Percentiles rank a stretch among this genome's conserved stretches.
These are phyloP conservation scores for Medicago lupulina DNA, from an alignment of 306 rosid genomes.

Conservation along the genomic window DNA sequence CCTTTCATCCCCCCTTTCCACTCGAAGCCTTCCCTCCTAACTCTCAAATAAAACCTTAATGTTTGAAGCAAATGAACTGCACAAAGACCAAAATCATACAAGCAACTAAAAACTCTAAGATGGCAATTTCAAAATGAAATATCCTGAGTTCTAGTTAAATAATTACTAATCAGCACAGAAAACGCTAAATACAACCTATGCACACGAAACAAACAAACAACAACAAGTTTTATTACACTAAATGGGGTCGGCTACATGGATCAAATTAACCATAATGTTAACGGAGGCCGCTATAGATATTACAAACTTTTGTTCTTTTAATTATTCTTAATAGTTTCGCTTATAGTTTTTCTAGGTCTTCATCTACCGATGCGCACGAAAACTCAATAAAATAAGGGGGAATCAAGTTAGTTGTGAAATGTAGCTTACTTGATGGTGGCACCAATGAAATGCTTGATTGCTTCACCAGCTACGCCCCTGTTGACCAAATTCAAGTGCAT, in stretches of 20 bases:
- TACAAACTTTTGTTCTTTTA: too few species aligned
- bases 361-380: too few species aligned
- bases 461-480: not conserved
- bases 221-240: too few species aligned
- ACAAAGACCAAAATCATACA: not conserved
- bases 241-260: not conserved
- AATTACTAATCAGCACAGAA: not conserved
- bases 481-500: not conserved
- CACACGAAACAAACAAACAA: too few species aligned
- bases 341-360: too few species aligned
- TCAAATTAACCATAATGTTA: too few species aligned
- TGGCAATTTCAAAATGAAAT: not conserved
- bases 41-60: conserved; percentile 6
- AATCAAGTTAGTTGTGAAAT: not conserved
- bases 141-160: not conserved
- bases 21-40: not conserved
- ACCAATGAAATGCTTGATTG: not conserved
- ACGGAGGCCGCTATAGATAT: too few species aligned
- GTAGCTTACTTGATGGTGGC: not conserved
- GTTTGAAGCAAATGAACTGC: not conserved
- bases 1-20: not conserved
- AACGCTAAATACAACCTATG: too few species aligned
- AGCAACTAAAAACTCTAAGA: not conserved
- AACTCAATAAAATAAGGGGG: too few species aligned
- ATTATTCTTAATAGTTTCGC: too few species aligned